Conservation (phyloP, 2,329 filamentous ascomycete species). For the Botrytis cinerea region DNA sequence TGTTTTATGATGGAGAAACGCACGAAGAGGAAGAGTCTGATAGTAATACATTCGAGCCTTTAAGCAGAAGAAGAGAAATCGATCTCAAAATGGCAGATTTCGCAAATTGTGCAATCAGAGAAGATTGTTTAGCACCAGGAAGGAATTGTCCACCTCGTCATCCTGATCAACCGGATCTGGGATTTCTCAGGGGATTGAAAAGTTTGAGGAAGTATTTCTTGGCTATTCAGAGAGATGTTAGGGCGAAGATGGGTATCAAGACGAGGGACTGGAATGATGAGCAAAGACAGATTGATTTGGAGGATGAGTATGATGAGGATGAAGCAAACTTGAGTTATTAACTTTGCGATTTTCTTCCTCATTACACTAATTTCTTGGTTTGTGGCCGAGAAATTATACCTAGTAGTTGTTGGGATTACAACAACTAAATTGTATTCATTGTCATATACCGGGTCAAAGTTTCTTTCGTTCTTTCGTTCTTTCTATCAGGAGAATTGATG, state of each 20-base stretch:
- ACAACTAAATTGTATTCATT: background rate
- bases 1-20: constrained; percentile 91
- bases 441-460: background rate
- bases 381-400: background rate
- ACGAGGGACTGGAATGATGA: constrained; percentile 17
- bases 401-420: background rate
- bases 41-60: constrained; percentile 45
- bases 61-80: constrained; percentile 55
- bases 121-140: constrained; percentile 63
- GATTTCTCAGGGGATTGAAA: constrained; percentile 82
- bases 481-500: background rate
- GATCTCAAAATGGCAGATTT: constrained; percentile 98
- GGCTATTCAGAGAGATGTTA: constrained; percentile 79
- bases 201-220: constrained; percentile 83
- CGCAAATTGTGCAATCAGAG: constrained; percentile 91
- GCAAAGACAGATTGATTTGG: constrained; percentile 9
- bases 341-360: background rate
- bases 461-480: background rate
- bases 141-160: constrained; percentile 78
- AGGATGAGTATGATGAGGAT: constrained; percentile 20
- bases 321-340: constrained; percentile 23
- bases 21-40: constrained; percentile 52
- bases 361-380: background rate
- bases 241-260: constrained; percentile 38
- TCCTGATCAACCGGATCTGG: constrained; percentile 78